Evolutionary conservation across 345 rosid species (phyloP).

Genomic region (Linum trigynum): DNA sequence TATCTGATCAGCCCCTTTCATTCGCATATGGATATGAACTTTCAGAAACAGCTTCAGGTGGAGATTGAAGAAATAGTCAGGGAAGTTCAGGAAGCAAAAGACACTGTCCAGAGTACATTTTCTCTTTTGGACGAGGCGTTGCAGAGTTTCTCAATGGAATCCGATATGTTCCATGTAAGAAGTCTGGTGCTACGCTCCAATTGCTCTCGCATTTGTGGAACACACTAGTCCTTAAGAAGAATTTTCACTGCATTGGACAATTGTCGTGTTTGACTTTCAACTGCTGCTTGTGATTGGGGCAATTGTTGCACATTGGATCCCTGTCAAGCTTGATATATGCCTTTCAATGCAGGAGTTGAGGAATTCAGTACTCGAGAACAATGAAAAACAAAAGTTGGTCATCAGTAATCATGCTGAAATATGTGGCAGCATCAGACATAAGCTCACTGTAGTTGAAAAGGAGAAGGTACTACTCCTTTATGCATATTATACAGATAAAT

Average conservation of each 20-base stretch:
- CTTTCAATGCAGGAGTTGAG: constrained; percentile 51
- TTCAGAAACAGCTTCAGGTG: constrained; percentile 31
- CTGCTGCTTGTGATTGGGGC: background rate
- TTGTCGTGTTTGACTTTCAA: background rate
- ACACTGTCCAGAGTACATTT: constrained; percentile 34
- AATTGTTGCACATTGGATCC: background rate
- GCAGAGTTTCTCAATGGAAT: constrained; percentile 36
- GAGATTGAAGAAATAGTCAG: constrained; percentile 44
- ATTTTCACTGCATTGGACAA: background rate
- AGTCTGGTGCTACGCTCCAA: constrained; percentile 9
- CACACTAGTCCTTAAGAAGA: too few relatives aligned
- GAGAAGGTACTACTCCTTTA: constrained; percentile 44
- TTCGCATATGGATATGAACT: constrained; percentile 30
- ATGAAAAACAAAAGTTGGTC: constrained; percentile 39
- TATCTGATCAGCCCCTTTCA: constrained; percentile 19
- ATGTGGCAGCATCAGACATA: constrained; percentile 32
- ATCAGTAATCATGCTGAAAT: constrained; percentile 32
- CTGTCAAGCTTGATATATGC: constrained; percentile 6
- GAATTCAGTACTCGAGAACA: constrained; percentile 31
- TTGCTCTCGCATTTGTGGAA: background rate
- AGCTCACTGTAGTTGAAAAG: constrained; percentile 39
- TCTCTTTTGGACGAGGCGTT: constrained; percentile 53
- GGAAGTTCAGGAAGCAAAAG: constrained; percentile 42
- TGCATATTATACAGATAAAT: background rate
- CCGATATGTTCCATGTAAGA: constrained; percentile 49